Evolutionary conservation across 2,329 filamentous ascomycete genomes (phyloP), one percentile per base, ranked within the genome.

Genomic region (Trichoderma atrobrunneum): DNA sequence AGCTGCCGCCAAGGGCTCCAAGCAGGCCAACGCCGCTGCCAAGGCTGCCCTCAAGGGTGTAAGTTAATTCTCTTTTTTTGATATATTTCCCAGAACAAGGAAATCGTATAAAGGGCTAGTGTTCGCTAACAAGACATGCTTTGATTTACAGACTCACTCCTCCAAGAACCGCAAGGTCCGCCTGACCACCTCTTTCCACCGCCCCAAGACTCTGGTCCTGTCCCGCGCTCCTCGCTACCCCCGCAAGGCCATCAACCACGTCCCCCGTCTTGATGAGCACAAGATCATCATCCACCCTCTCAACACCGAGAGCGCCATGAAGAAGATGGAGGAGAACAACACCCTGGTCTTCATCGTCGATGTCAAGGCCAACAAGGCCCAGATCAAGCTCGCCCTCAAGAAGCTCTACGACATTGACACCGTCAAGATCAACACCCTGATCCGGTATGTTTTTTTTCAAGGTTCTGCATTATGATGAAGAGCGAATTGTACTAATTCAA

Each of bases 281-380:
- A 98, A 97, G 91, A 89, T 98, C 84, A 92, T 99, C 85, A 89
- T 98, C 83, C 94, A 98, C 91, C 96, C 96, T 78, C 90, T 99
- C 83, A 99, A 99, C 92, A 99, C 96, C 74, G 96, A 99, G 92
- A 96, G 92, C 82, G 96, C 97, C 82, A 98, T 99, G 95, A 99
- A 99, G 94, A 98, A 98, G 93, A 98, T 99, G 80, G 96, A 99
- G 90, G 96, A 99, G 92, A 95, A 99, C 91, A 99, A 99, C 91
- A 99, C 96, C 78, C 91, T 99, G 68, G 94, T 97, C 83, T 98
- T 98, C 90, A 97, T 97, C 80, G 94, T 97, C 82, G 93, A 98
- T 79, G 87, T 95, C 85, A 97, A 97, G 92, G 91, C 95, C 85
- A 99, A 99, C 92, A 99, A 99, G 93, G 91, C 94, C 84, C 96